Base-by-base conservation (phyloP, 371 early-diverging fungal genomes). In the Circinella umbellata region DNA sequence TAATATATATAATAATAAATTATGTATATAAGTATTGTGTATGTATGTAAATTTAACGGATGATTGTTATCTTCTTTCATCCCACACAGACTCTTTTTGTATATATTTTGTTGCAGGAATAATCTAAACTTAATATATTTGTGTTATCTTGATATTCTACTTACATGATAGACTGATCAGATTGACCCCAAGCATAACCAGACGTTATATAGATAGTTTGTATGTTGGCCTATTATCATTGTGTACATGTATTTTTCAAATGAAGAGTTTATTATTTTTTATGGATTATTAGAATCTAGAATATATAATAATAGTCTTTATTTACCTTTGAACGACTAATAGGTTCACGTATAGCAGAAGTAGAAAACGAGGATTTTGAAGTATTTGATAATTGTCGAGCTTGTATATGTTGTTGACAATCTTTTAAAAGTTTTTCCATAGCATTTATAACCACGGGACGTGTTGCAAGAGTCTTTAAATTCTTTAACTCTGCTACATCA, bases 121-220 rank as follows among this genome's bases (percentile, higher is more conserved):
- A 42, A 42, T 42, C 27, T 27, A 27, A 42, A 42, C 42, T 42
- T 42, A 9, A 6, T 42, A 48, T 65, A 39, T 51, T 18, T 53
- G 13, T 37, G 63, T 42, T 42, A 42, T 42, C 42, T 42, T 6
- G 6, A 42, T 42, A 42, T 11, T 42, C 27, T 20, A 17, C 51
- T 51, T 69, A 72, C 76, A 64, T 66, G 35, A 76, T 69, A 27
- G 69, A 70, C 13, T 63, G 14, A 14, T 76, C 71, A 1, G 70
- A 62, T 60, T 76, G 70, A 53, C 60, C 55, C 70, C 73, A 76
- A 39, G 63, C 70, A 47, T 73, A 70, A 15, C 66, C 53, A 5
- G 73, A 39, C 9, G 67, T 76, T n/a, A 76, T 76, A 42, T 70
- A 76, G 4, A 72, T 35, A 34, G 70, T 76, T 37, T 76, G 76